Evolutionary conservation across 306 rosid genomes (phyloP).

Genomic region (Benincasa hispida): DNA sequence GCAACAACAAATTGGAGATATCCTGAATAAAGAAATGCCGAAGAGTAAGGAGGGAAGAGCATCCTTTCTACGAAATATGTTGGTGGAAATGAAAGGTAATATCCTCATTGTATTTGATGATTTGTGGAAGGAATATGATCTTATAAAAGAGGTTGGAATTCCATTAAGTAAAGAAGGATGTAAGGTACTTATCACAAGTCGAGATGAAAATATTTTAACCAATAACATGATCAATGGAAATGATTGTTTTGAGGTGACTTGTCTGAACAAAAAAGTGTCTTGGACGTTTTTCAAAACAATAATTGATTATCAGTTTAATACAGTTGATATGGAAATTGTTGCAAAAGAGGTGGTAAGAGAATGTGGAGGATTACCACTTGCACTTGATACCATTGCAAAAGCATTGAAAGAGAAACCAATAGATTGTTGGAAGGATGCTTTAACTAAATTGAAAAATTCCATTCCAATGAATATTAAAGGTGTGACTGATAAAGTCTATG

Average conservation of each 20-base stretch:
- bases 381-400: neutral
- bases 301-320: neutral
- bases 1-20: too few relatives aligned
- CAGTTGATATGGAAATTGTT: neutral
- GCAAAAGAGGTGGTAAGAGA: neutral
- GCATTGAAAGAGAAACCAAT: neutral
- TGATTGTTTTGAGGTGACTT: neutral
- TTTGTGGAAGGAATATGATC: too few relatives aligned
- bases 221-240: neutral
- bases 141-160: too few relatives aligned
- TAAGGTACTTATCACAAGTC: too few relatives aligned
- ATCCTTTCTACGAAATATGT: too few relatives aligned
- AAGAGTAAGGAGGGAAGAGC: too few relatives aligned
- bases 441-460: neutral
- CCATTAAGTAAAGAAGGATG: too few relatives aligned
- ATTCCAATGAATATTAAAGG: neutral
- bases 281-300: neutral
- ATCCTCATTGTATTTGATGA: too few relatives aligned
- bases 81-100: too few relatives aligned
- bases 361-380: neutral
- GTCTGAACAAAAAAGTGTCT: neutral
- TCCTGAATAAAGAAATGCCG: too few relatives aligned
- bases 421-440: slow-evolving; percentile 4
- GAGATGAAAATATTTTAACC: neutral
- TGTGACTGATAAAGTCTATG: neutral